Percentiles rank a stretch among this genome's conserved stretches.
These are phyloP conservation scores for Nematodospora anomalae DNA, from an alignment of 1,139 yeast species.

Conservation along the genomic window DNA sequence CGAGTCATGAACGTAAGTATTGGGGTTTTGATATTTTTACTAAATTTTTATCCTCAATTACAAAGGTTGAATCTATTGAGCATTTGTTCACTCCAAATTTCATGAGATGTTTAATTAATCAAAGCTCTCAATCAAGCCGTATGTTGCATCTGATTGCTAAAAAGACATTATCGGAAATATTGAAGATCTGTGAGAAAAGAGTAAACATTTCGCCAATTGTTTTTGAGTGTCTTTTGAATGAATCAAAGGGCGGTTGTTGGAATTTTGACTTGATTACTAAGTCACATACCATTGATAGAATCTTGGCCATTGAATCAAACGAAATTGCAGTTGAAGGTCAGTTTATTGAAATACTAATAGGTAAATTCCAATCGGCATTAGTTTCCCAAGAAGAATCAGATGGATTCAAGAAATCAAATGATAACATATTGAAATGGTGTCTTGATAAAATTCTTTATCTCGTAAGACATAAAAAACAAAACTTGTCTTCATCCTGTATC, in stretches of 20 bases:
- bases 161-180: constrained; percentile 46
- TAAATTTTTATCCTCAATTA: constrained; percentile 37
- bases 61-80: constrained; percentile 20
- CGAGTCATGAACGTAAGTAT: constrained; percentile 84
- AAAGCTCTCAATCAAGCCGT: constrained; percentile 66
- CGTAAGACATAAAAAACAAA: constrained; percentile 48
- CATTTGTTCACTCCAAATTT: constrained; percentile 67
- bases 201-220: constrained; percentile 50
- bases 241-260: constrained; percentile 57
- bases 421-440: constrained; percentile 60
- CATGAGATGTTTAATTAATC: constrained; percentile 74
- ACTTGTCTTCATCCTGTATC: constrained; percentile 20
- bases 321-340: constrained; percentile 15
- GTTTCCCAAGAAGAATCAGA: constrained; percentile 22
- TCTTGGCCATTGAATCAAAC: constrained; percentile 34
- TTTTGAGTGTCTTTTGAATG: constrained; percentile 49
- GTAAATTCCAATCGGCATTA: constrained; percentile 23
- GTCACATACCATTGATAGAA: constrained; percentile 62
- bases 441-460: constrained; percentile 65
- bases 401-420: constrained; percentile 26
- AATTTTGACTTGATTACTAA: constrained; percentile 81
- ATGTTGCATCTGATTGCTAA: constrained; percentile 67
- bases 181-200: constrained; percentile 33
- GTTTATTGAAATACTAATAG: constrained; percentile 6
- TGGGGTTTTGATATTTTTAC: constrained; percentile 80